phyloP scores from a whole-genome alignment of 306 rosid species.

The Prunus davidiana region DNA sequence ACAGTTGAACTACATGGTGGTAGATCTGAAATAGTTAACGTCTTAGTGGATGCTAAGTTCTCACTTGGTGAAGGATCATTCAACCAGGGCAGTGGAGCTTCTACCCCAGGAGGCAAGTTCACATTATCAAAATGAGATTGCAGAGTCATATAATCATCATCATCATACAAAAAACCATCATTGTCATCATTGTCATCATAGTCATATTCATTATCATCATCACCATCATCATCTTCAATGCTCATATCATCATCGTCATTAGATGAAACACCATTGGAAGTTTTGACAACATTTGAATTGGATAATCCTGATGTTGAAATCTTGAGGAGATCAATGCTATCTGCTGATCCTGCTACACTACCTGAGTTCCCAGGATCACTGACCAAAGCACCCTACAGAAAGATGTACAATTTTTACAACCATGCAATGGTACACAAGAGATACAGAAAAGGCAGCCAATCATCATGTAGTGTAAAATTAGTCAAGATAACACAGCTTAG shows the following conservation, averaged over 20 bases:
- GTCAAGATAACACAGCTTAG: not conserved
- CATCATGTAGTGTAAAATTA: not conserved
- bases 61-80: slow-evolving; percentile 38
- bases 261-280: slow-evolving; percentile 41
- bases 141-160: slow-evolving; percentile 36
- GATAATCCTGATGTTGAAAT: slow-evolving; percentile 47
- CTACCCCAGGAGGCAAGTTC: slow-evolving; percentile 82
- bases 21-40: slow-evolving; percentile 23
- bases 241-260: slow-evolving; percentile 39
- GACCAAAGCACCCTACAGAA: slow-evolving; percentile 37
- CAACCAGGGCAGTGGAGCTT: slow-evolving; percentile 74
- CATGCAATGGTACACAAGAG: slow-evolving; percentile 9
- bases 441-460: not conserved
- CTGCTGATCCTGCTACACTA: slow-evolving; percentile 42
- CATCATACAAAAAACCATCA: slow-evolving; percentile 36
- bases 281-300: slow-evolving; percentile 36
- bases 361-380: slow-evolving; percentile 35
- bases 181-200: slow-evolving; percentile 37
- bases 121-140: slow-evolving; percentile 69
- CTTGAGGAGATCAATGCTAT: slow-evolving; percentile 44
- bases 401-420: not conserved
- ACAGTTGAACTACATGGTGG: slow-evolving; percentile 22
- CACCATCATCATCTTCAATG: slow-evolving; percentile 42
- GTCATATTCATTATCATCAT: slow-evolving; percentile 32
- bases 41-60: slow-evolving; percentile 13